These are phyloP conservation scores for Sugiyamaella castrensis DNA, from an alignment of 1,139 yeast genomes.

Conservation along the genomic window DNA sequence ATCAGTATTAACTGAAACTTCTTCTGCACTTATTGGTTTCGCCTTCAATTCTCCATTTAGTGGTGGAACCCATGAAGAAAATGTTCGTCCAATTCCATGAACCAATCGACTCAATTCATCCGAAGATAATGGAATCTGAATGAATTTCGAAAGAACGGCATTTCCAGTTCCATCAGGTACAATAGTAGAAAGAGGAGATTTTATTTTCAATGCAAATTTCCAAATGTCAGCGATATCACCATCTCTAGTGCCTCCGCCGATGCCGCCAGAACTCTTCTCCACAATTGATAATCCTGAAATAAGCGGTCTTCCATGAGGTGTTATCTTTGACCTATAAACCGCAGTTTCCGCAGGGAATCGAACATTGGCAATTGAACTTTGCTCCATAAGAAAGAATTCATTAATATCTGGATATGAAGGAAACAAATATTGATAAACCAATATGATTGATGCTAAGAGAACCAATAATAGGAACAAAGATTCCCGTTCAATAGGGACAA, in stretches of 20 bases:
- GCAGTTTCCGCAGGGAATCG: slow-evolving; percentile 57
- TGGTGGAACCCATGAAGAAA: slow-evolving; percentile 2
- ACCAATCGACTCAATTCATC: slow-evolving; percentile 18
- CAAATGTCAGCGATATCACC: slow-evolving; percentile 61
- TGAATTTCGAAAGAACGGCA: slow-evolving; percentile 2
- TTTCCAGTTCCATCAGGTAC: slow-evolving; percentile 7
- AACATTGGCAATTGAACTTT: slow-evolving; percentile 53
- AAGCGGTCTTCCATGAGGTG: slow-evolving; percentile 40
- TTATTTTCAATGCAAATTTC: slow-evolving; percentile 32
- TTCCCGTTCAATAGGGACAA: background rate
- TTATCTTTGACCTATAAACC: slow-evolving; percentile 57
- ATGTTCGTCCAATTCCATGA: slow-evolving; percentile 16
- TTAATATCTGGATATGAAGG: slow-evolving; percentile 48
- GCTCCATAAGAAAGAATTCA: slow-evolving; percentile 52
- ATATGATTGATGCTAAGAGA: slow-evolving; percentile 22
- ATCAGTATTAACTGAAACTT: background rate
- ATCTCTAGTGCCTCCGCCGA: slow-evolving; percentile 38
- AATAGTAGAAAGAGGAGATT: slow-evolving; percentile 5
- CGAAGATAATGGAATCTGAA: slow-evolving; percentile 3
- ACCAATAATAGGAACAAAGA: slow-evolving; percentile 25
- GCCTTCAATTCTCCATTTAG: background rate
- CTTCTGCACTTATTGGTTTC: background rate
- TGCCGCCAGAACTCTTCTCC: slow-evolving; percentile 8
- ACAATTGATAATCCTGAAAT: slow-evolving; percentile 57
- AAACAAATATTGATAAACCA: slow-evolving; percentile 27